Conservation (phyloP, 495 filamentous ascomycete species). For the Hyaloscypha bicolor region DNA sequence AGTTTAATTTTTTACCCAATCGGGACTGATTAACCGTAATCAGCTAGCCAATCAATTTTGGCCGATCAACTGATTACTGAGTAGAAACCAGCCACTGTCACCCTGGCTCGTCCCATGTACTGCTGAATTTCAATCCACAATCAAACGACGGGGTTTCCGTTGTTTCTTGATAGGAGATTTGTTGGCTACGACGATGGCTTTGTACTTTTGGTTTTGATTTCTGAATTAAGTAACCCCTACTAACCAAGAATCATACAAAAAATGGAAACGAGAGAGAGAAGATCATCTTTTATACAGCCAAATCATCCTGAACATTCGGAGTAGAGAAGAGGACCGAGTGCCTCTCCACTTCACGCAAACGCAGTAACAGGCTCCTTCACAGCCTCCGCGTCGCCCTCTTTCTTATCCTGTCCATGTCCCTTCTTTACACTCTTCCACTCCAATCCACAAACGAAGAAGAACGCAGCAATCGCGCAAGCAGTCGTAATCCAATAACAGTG, state of each 20-base stretch:
- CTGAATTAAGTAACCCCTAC: no score
- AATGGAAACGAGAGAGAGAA: background rate
- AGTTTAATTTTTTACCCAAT: no score
- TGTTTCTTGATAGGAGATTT: no score
- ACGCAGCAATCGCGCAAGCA: conserved; percentile 41
- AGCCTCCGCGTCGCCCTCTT: conserved; percentile 16
- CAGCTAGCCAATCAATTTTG: no score
- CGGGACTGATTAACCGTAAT: no score
- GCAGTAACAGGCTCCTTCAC: conserved; percentile 1
- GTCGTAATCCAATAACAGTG: conserved; percentile 48
- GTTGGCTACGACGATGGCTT: no score
- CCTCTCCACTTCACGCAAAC: conserved; percentile 2
- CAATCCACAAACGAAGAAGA: conserved; percentile 41
- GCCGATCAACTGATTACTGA: no score
- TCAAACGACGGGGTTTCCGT: no score
- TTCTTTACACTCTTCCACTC: conserved; percentile 52
- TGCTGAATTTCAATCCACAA: no score
- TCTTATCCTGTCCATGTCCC: conserved; percentile 26
- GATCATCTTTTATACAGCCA: background rate
- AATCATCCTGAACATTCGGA: background rate
- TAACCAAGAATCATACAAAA: background rate
- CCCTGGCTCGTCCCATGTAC: no score
- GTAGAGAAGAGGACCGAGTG: background rate
- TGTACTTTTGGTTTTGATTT: no score
- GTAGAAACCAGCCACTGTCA: no score